Evolutionary conservation across 306 rosid genomes (phyloP).

Genomic region (Mucuna pruriens): DNA sequence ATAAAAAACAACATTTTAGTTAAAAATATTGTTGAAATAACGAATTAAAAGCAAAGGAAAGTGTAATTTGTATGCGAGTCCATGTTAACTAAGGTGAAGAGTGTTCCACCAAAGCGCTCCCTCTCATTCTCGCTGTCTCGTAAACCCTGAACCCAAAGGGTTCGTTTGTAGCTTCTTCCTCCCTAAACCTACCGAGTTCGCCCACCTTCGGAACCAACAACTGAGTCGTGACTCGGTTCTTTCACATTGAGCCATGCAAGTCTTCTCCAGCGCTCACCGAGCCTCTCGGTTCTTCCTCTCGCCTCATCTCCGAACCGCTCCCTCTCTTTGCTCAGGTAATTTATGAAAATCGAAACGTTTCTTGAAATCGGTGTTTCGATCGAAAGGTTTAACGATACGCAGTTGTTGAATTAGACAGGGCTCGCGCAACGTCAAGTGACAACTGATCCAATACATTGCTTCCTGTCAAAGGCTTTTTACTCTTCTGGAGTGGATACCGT

Average conservation of each 20-base stretch:
- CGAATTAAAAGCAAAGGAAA: background rate
- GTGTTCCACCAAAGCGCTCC: slow-evolving; percentile 15
- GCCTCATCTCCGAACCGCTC: slow-evolving; percentile 39
- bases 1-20: background rate
- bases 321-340: slow-evolving; percentile 52
- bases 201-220: slow-evolving; percentile 35
- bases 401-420: slow-evolving; percentile 50
- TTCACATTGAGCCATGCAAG: slow-evolving; percentile 59
- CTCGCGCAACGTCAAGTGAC: slow-evolving; percentile 34
- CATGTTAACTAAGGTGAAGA: slow-evolving; percentile 34
- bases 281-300: slow-evolving; percentile 56
- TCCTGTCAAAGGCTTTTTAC: slow-evolving; percentile 52
- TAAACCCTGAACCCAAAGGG: slow-evolving; percentile 52
- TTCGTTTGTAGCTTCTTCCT: background rate
- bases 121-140: background rate
- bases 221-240: slow-evolving; percentile 36
- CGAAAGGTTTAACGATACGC: slow-evolving; percentile 2
- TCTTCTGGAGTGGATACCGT: slow-evolving; percentile 48
- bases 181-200: slow-evolving; percentile 51
- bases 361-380: background rate
- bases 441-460: slow-evolving; percentile 39
- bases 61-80: slow-evolving; percentile 14
- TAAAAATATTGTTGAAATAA: background rate
- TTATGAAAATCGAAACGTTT: background rate
- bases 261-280: slow-evolving; percentile 59